Evolutionary conservation across 106 monocot species (phyloP).

Genomic region (Phalaenopsis equestris): DNA sequence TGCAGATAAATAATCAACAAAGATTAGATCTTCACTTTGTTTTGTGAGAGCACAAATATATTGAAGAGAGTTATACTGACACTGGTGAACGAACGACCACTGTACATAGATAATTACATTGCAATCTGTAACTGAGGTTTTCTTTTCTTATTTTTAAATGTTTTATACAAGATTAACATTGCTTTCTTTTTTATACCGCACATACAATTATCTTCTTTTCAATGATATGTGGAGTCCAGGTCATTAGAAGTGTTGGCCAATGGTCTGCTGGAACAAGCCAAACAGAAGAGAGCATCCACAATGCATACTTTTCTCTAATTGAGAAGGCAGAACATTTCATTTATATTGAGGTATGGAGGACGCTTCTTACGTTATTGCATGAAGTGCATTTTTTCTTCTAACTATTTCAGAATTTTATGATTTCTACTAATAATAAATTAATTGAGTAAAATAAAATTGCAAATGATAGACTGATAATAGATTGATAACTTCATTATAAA

Average conservation of each 20-base stretch:
- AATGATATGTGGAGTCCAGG: conserved; percentile 25
- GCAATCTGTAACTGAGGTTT: background rate
- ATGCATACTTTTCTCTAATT: conserved; percentile 81
- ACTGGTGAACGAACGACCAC: background rate
- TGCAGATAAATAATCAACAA: background rate
- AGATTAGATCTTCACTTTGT: background rate
- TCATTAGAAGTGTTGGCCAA: conserved; percentile 87
- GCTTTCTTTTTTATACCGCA: background rate
- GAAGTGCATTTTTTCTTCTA: too few relatives aligned
- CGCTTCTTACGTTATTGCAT: background rate
- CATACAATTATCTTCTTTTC: conserved; percentile 1
- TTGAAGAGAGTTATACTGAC: background rate
- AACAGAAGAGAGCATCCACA: conserved; percentile 98
- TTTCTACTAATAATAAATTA: too few relatives aligned
- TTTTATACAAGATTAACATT: background rate
- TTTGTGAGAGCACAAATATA: background rate
- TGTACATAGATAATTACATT: background rate
- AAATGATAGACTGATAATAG: too few relatives aligned
- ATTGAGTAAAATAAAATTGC: too few relatives aligned
- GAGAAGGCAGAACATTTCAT: conserved; percentile 96
- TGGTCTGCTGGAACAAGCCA: conserved; percentile 97
- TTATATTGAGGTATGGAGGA: conserved; percentile 78
- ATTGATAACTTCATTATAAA: too few relatives aligned
- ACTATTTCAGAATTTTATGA: too few relatives aligned
- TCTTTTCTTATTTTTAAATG: background rate